Evolutionary conservation across 2,329 filamentous ascomycete species (phyloP), one percentile per base, ranked within the genome.

Genomic region (Pyricularia grisea): DNA sequence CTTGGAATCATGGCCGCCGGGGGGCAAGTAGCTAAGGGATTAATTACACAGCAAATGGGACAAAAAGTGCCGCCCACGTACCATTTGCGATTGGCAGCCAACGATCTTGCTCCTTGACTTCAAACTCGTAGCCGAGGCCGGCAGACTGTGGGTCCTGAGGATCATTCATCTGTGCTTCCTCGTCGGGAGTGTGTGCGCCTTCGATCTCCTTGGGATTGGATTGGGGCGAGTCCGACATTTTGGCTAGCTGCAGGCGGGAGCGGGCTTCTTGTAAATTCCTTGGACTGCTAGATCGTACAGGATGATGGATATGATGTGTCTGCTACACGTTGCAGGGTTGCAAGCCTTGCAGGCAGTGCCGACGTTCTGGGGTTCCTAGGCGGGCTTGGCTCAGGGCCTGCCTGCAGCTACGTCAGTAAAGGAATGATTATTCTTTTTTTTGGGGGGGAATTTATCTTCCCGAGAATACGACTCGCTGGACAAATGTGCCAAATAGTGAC

Each of bases 81-180:
- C 95, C 95, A 93, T 99, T 99, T 84, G 95, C 95, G 88, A 99
- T 99, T 80, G 95, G 95, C 80, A 99, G 88, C 95, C 95, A 99
- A 86, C 95, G 87, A 83, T 99, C 95, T 83, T 99, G 95, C 83
- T 99, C 95, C 87, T 98, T 98, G 82, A 98, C 94, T 83, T 98
- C 94, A 80, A 97, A 97, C 84, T 98, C 94, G 79, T 93, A 93
- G 81, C 84, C 89, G 81, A 91, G 86, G 80, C 87, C 90, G 81
- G 86, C 86, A 80, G 86, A 85, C 84, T 93, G 90, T 89, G 88
- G 87, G 83, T 92, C 90, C 81, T 90, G 87, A 83, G 86, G 84
- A 80, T 93, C 92, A 84, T 96, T 93, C 92, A 97, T 96, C 88
- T 91, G 90, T 86, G 90, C 90, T 85, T 95, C 92, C 85, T 96